Percentiles rank a stretch among this genome's conserved stretches.
Conservation (phyloP, 441 rosid species). For the Hura crepitans region DNA sequence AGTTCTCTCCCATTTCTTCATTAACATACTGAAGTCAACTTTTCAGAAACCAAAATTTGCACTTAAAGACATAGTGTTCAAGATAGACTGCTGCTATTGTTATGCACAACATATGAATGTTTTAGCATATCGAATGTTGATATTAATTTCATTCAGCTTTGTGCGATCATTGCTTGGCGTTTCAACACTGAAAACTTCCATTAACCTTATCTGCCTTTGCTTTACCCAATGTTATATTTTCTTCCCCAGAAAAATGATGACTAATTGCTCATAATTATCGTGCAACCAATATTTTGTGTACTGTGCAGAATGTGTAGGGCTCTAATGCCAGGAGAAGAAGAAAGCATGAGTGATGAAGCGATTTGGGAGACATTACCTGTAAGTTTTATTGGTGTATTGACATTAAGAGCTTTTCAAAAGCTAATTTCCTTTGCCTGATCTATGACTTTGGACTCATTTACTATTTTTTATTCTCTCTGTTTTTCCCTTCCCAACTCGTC, state of each 20-base stretch:
- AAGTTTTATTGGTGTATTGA: conserved; percentile 33
- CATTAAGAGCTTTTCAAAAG: conserved; percentile 9
- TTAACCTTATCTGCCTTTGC: conserved; percentile 7
- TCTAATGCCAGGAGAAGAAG: conserved; percentile 95
- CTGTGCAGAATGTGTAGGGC: conserved; percentile 86
- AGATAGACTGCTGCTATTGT: neutral
- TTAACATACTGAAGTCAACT: neutral
- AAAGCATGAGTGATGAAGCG: conserved; percentile 80
- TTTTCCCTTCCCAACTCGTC: neutral
- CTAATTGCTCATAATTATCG: neutral
- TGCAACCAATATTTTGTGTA: conserved; percentile 9
- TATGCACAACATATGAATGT: neutral
- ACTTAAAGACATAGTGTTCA: neutral
- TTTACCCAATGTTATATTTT: neutral
- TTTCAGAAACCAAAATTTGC: neutral
- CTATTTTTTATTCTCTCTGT: neutral
- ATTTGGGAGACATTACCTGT: conserved; percentile 98
- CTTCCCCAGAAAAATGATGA: neutral
- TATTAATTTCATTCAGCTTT: neutral
- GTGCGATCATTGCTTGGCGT: neutral
- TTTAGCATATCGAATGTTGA: neutral
- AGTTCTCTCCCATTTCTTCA: neutral
- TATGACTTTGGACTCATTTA: neutral
- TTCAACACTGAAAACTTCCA: neutral
- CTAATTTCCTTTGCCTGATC: neutral